phyloP scores from a whole-genome alignment of 345 rosid genomes.

The Eucalyptus tenuipes region DNA sequence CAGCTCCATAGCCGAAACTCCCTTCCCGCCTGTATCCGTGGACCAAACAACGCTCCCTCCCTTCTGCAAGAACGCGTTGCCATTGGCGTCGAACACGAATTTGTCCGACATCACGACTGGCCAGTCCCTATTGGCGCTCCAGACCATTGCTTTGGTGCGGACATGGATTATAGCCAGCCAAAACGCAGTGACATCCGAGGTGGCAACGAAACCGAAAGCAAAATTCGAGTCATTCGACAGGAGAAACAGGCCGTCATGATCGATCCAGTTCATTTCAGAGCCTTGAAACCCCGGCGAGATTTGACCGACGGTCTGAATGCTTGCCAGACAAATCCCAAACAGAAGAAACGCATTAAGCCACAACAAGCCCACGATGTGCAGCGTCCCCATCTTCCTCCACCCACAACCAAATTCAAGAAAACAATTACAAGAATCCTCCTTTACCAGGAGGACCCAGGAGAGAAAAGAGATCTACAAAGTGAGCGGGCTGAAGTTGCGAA shows the following conservation, averaged over 20 bases:
- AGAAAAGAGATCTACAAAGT: not conserved
- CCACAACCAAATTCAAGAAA: not conserved
- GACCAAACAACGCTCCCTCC: constrained; percentile 24
- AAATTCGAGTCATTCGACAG: constrained; percentile 20
- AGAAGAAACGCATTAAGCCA: not conserved
- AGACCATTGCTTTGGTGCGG: constrained; percentile 7
- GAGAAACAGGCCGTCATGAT: constrained; percentile 25
- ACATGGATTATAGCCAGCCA: constrained; percentile 17
- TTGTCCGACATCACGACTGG: constrained; percentile 14
- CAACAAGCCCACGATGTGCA: not conserved
- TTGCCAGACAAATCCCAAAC: not conserved
- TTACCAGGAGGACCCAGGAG: not conserved
- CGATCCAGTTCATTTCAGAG: constrained; percentile 24
- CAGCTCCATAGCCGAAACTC: constrained; percentile 26
- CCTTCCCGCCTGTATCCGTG: constrained; percentile 17
- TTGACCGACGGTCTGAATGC: constrained; percentile 5
- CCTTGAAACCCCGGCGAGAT: constrained; percentile 31
- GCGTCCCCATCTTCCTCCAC: not conserved
- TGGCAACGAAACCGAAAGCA: constrained; percentile 24
- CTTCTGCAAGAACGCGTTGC: constrained; percentile 20
- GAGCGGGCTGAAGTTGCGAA: not conserved
- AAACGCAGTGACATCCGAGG: constrained; percentile 8
- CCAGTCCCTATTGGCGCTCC: constrained; percentile 37
- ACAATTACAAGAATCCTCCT: not conserved
- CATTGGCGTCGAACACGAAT: constrained; percentile 25